Evolutionary conservation across 2,329 filamentous ascomycete species (phyloP).

Genomic region (Apiospora kogelbergensis): DNA sequence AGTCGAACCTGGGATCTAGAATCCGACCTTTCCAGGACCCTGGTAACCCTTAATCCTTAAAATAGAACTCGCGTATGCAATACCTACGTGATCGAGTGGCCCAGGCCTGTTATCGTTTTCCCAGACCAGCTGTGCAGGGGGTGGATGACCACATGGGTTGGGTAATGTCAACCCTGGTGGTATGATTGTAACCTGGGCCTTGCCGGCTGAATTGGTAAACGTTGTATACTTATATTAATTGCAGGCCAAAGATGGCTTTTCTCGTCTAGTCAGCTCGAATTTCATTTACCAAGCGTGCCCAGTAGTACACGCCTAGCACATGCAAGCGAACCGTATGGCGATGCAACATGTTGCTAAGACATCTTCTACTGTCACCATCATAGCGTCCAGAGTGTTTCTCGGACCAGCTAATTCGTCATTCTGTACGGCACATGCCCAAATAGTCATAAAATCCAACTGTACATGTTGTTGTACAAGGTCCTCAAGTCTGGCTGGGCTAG

Average conservation of each 20-base stretch:
- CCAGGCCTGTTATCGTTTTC: not conserved
- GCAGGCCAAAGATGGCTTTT: not conserved
- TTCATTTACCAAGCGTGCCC: not conserved
- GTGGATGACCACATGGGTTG: not conserved
- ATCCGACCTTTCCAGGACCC: not conserved
- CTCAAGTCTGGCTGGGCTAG: no score
- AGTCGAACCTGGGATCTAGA: not conserved
- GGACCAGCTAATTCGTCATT: not conserved
- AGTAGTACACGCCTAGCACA: not conserved
- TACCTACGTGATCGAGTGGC: not conserved
- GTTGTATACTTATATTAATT: constrained; percentile 10
- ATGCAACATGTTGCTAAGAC: not conserved
- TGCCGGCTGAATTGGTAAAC: constrained; percentile 7
- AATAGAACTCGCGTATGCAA: not conserved
- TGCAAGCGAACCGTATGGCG: not conserved
- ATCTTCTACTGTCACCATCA: not conserved
- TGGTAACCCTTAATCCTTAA: not conserved
- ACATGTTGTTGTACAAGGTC: not conserved
- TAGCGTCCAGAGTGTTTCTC: not conserved
- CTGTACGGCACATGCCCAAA: not conserved
- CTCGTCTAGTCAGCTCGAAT: not conserved
- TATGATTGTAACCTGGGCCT: not conserved
- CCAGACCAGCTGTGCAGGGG: not conserved
- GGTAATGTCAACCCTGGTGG: not conserved
- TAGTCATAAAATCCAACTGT: not conserved